Conservation (phyloP, 106 monocot species). For the Allium cepa region DNA sequence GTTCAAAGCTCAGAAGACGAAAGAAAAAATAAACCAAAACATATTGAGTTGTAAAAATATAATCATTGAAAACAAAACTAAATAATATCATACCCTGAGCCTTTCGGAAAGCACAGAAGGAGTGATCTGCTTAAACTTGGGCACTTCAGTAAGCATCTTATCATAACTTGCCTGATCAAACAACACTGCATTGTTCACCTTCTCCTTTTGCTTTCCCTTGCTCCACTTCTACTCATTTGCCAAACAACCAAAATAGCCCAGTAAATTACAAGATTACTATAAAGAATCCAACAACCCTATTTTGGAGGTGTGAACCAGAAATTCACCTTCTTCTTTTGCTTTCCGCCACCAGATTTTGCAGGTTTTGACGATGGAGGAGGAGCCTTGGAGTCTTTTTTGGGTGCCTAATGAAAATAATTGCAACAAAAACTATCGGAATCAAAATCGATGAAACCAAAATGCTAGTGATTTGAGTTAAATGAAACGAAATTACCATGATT, state of each 20-base stretch:
- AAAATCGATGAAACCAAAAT: too few species aligned
- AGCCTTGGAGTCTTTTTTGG: conserved; percentile 31
- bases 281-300: neutral
- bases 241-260: conserved; percentile 3
- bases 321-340: conserved; percentile 42
- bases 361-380: conserved; percentile 31
- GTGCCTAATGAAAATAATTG: conserved; percentile 11
- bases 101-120: conserved; percentile 24
- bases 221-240: conserved; percentile 17
- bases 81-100: conserved; percentile 11
- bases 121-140: conserved; percentile 31
- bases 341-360: conserved; percentile 35
- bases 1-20: too few species aligned
- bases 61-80: too few species aligned
- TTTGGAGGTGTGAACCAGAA: neutral
- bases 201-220: conserved; percentile 33
- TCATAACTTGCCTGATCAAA: conserved; percentile 25
- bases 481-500: too few species aligned
- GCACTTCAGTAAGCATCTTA: conserved; percentile 24
- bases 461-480: too few species aligned
- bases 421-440: too few species aligned
- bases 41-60: too few species aligned
- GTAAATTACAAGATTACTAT: neutral
- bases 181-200: conserved; percentile 21
- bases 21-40: neutral